Evolutionary conservation across 345 rosid genomes (phyloP).

Genomic region (Camelina sativa): DNA sequence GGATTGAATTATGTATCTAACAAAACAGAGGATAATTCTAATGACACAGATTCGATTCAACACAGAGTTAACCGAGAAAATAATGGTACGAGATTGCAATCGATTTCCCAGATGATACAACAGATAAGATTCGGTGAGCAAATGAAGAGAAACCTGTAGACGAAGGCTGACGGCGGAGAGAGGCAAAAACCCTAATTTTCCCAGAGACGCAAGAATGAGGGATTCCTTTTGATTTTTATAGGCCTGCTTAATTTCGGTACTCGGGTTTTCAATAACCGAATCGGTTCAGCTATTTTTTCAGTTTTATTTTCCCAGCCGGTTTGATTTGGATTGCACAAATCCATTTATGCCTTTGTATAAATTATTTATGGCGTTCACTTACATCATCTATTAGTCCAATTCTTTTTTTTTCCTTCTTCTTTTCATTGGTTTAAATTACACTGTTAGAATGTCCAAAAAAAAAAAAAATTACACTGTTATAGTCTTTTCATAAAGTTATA

Average conservation of each 20-base stretch:
- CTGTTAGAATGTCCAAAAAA: too few relatives aligned
- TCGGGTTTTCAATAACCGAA: not conserved
- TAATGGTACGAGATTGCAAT: not conserved
- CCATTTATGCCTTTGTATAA: too few relatives aligned
- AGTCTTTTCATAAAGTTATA: too few relatives aligned
- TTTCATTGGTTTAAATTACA: too few relatives aligned
- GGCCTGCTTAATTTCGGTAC: not conserved
- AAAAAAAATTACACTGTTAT: too few relatives aligned
- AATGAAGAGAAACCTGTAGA: slow-evolving; percentile 24
- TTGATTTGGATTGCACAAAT: too few relatives aligned
- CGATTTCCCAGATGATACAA: not conserved
- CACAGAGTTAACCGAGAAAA: not conserved
- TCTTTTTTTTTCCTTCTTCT: too few relatives aligned
- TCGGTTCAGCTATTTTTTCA: not conserved
- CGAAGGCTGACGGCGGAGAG: not conserved
- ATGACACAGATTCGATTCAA: too few relatives aligned
- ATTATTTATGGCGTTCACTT: too few relatives aligned
- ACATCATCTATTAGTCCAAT: too few relatives aligned
- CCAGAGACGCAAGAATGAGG: not conserved
- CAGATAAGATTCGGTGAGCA: not conserved
- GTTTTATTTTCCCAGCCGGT: not conserved
- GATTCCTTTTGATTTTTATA: not conserved
- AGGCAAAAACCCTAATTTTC: slow-evolving; percentile 25
- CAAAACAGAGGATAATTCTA: not conserved
- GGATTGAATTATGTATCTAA: not conserved